Evolutionary conservation across 495 filamentous ascomycete genomes (phyloP).

Genomic region (Letharia columbiana): DNA sequence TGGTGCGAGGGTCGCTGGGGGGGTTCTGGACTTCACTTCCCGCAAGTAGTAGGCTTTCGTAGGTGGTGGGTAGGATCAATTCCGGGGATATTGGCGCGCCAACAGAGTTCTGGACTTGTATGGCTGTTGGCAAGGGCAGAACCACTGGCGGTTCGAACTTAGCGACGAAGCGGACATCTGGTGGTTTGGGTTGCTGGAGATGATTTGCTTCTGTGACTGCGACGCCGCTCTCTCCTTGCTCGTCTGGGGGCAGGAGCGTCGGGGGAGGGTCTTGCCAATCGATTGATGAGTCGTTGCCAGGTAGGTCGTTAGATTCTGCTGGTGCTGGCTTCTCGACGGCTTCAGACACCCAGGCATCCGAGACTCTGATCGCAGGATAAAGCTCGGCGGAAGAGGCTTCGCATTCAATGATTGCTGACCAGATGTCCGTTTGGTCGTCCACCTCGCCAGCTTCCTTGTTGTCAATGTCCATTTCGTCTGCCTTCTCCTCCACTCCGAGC

Average conservation of each 20-base stretch:
- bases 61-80: slow-evolving; percentile 47
- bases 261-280: slow-evolving; percentile 59
- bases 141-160: slow-evolving; percentile 77
- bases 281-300: slow-evolving; percentile 36
- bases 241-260: slow-evolving; percentile 7
- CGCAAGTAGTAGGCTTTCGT: slow-evolving; percentile 59
- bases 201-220: slow-evolving; percentile 27
- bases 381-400: slow-evolving; percentile 42
- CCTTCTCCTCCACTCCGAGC: slow-evolving; percentile 30
- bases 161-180: slow-evolving; percentile 74
- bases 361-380: slow-evolving; percentile 53
- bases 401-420: slow-evolving; percentile 57
- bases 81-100: slow-evolving; percentile 47
- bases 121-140: slow-evolving; percentile 57
- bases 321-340: slow-evolving; percentile 43
- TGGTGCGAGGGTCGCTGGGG: slow-evolving; percentile 19
- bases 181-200: slow-evolving; percentile 45
- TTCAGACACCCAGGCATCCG: slow-evolving; percentile 57
- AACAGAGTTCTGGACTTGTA: slow-evolving; percentile 58
- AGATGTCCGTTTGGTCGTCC: slow-evolving; percentile 34
- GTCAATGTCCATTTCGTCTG: slow-evolving; percentile 26
- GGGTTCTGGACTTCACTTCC: slow-evolving; percentile 24
- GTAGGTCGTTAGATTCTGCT: slow-evolving; percentile 36
- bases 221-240: neutral
- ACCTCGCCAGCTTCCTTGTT: neutral